Base-by-base conservation (phyloP, 2,329 filamentous ascomycete species). In the Mollisia scopiformis region DNA sequence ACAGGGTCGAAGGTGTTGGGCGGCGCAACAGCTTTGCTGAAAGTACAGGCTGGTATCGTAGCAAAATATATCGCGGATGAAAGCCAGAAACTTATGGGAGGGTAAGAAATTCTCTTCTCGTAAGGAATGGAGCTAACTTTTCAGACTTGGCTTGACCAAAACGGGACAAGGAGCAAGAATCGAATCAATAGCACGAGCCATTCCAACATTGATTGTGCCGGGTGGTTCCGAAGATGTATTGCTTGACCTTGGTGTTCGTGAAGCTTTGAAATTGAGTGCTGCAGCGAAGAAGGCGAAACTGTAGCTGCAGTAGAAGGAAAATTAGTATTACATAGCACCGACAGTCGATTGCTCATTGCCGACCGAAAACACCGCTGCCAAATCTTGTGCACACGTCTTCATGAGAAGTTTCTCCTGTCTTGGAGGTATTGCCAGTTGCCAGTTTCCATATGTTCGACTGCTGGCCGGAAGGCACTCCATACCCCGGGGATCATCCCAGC, bases 201-300 rank as follows among this genome's bases (percentile, higher is more conserved):
- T 79, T 19, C 55, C 55, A 27, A 59, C 47, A 8, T 27, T 61
- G 28, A 55, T 62, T 54, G 61, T 65, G 16, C 63, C 61, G 33
- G 91, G 91, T 60, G 91, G 91, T 8, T 89, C 90, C 0, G 91
- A 94, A 75, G 91, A 94, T 78, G 88, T 94, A 60, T 73, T 94
- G 63, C 88, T 83, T 6, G 91, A 94, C 75, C 74, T 95, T 58
- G 91, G 90, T 10, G 91, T 94, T 2, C 80, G 91, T 64, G 91
- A 94, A 77, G 91, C 91, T 28, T 88, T 93, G 82, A 90, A 88
- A 75, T 35, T 67, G 23, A 59, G 59, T n/a, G 82, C 84, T 66
- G 92, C 94, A 79, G 91, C 91, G 28, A 93, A 93, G 78, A 93
- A 93, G 78, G 84, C 89, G 14, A 91, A 89, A 81, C 73, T 94